Evolutionary conservation across 2,329 filamentous ascomycete species (phyloP), one percentile per base, ranked within the genome.

Genomic region (Venturia nashicola): DNA sequence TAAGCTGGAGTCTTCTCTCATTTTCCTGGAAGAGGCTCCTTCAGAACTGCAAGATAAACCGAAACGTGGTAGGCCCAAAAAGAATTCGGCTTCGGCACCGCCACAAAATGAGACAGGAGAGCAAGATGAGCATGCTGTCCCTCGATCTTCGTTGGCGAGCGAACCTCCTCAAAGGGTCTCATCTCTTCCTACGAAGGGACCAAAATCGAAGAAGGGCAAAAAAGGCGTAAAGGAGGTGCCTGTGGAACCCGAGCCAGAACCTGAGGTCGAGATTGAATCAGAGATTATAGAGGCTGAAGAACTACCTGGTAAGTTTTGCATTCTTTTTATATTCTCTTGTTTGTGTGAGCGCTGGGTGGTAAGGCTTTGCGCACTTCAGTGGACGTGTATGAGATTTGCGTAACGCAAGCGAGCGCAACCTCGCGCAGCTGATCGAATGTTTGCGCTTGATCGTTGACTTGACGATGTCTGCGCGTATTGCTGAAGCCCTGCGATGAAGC

Each of bases 21-120:
- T 70, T 4, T 60, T 70, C n/a, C 59, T 69, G 7, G 64, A 67
- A n/a, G 68, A 71, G 32, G 3, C 76, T 76, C 57, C 82, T 80
- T 68, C 75, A 77, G 72, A 86, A 83, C 69, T 80, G 81, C 14
- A 81, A 82, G 64, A 69, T 9, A 63, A 61, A 40, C 43, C 63
- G 7, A 65, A 62, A 36, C 60, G 63, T 39, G 59, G 46, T 16
- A 61, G 63, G n/a, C 65, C 51, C 20, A 23, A 43, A 39, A 65
- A 63, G 59, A 54, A 61, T 32, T 14, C 20, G 12, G 20, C 20
- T 32, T 14, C 20, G 12, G 20, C 20, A 51, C 46, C 11, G 27
- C 20, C 8, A 27, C 42, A 39, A 12, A n/a, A 2, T 18, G 20
- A 48, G 11, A 32, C 23, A 36, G 44, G 42, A 54, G n/a, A 20